Base-by-base conservation (phyloP, 2,329 filamentous ascomycete species). In the Beauveria australis region DNA sequence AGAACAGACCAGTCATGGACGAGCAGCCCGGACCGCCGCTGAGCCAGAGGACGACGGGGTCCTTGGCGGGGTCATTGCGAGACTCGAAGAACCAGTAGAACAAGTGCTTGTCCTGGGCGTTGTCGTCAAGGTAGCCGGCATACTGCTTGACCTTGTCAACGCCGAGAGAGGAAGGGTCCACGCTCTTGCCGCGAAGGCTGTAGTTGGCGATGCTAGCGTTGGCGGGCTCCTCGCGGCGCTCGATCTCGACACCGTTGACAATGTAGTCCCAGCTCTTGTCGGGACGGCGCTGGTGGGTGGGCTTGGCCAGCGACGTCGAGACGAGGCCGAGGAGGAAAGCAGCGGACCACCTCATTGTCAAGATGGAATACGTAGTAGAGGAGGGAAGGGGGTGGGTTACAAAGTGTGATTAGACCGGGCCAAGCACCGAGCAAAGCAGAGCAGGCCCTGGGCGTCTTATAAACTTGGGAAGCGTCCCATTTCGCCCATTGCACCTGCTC, bases 1-100 rank as follows among this genome's bases (percentile, higher is more conserved):
- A 88, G 86, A 99, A 97, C 61, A 99, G 86, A 65, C 94, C 94
- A 65, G 92, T 97, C 70, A 99, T 81, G 59, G 93, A 97, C 28
- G 93, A 97, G 82, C 94, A 99, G 70, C 94, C 94, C 47, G 94
- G 94, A 67, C 94, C 94, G 67, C 94, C 94, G 70, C 97, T 97
- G 72, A 97, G 82, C 85, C 93, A 96, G 66, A 97, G 84, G 59
- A 97, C 88, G 53, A 97, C 91, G 53, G 94, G 94, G 74, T 97
- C 94, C 71, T 93, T 97, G 83, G 92, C 85, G 66, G 94, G 94
- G 75, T 99, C 92, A 71, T 97, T 97, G 70, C 94, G 89, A 57
- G 94, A 97, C 78, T 99, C 94, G 69, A 99, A 99, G 86, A 99
- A 99, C 94, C 92, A 99, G 79, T 97, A 99, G 75, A 99, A 99